Evolutionary conservation across 2,329 filamentous ascomycete genomes (phyloP).

Genomic region (Diaporthe vexans): DNA sequence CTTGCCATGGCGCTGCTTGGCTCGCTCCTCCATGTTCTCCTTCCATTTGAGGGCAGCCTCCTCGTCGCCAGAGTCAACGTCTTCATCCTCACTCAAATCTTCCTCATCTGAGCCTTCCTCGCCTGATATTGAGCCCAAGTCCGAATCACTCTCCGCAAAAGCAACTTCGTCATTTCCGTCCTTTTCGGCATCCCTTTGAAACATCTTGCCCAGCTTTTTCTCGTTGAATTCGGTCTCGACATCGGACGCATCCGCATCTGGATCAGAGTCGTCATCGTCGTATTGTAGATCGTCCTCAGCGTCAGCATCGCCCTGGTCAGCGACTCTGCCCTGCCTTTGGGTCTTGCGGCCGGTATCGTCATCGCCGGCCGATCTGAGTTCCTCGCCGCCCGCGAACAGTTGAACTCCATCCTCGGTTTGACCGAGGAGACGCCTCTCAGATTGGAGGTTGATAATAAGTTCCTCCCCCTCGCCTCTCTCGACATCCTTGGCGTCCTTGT

Average conservation of each 20-base stretch:
- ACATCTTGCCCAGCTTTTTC: slow-evolving; percentile 72
- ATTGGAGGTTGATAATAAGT: slow-evolving; percentile 90
- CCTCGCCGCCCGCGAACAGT: slow-evolving; percentile 84
- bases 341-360: slow-evolving; percentile 74
- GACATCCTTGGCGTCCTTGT: slow-evolving; percentile 73
- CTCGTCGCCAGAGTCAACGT: slow-evolving; percentile 73
- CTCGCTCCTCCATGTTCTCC: slow-evolving; percentile 83
- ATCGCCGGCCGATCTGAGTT: slow-evolving; percentile 71
- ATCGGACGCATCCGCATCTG: slow-evolving; percentile 67
- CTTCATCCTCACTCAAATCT: slow-evolving; percentile 66
- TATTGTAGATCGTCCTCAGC: slow-evolving; percentile 63
- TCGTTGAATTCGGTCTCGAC: slow-evolving; percentile 71
- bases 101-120: slow-evolving; percentile 59
- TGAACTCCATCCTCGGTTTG: slow-evolving; percentile 86
- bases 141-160: slow-evolving; percentile 97
- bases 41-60: slow-evolving; percentile 88
- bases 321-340: slow-evolving; percentile 69
- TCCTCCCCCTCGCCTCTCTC: slow-evolving; percentile 96
- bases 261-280: slow-evolving; percentile 65
- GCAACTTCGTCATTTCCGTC: slow-evolving; percentile 76
- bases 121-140: slow-evolving; percentile 87
- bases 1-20: slow-evolving; percentile 77
- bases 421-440: slow-evolving; percentile 84
- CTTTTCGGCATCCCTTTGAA: slow-evolving; percentile 65
- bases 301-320: slow-evolving; percentile 71